Base-by-base conservation (phyloP, 495 filamentous ascomycete species). In the Podospora didyma region DNA sequence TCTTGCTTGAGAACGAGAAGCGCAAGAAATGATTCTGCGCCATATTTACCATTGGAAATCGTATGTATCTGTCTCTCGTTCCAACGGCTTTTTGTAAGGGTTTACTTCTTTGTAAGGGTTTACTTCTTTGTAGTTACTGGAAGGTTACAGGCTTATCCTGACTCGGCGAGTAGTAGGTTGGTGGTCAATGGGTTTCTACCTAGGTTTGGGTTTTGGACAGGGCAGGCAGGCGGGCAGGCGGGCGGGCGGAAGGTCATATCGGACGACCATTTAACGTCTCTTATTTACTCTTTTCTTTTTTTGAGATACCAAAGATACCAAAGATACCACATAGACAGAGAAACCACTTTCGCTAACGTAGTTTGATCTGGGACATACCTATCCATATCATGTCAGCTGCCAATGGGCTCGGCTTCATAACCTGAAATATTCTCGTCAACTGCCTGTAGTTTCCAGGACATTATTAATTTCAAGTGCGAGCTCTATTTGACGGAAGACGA, bases 1-100 rank as follows among this genome's bases (percentile, higher is more conserved):
- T 80, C 3, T 51, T 84, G 2, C 63, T 62, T 22, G 74, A 79
- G 54, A 67, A 65, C 31, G 66, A 65, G 57, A 73, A 64, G 65
- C 64, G 69, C 54, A 76, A 71, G 62, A 58, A 68, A 60, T 64
- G 49, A 61, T 42, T 44, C 41, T 20, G 12, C 14, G 14, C 39
- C 10, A 42, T 42, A 42, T 10, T 42, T 16, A 7, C 39, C 12
- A 3, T 16, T 17, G 39, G 39, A 16, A 5, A 10, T 45, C 41
- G 41, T 7, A 45, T 45, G 10, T 37, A 12, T 42, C 5, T 42
- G 17, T 46, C 7, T 12, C 14, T 49, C 23, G 23, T 26, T 49
- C 23, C 3, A 31, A 31, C 4, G 26, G 26, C 4, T 9, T 31
- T 31, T 31, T n/a, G n/a, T n/a, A n/a, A 31, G 3, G 26, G 26